Evolutionary conservation across 805 yeast genomes (phyloP), one percentile per base, ranked within the genome.

Genomic region (Kluyveromyces dobzhanskii): DNA sequence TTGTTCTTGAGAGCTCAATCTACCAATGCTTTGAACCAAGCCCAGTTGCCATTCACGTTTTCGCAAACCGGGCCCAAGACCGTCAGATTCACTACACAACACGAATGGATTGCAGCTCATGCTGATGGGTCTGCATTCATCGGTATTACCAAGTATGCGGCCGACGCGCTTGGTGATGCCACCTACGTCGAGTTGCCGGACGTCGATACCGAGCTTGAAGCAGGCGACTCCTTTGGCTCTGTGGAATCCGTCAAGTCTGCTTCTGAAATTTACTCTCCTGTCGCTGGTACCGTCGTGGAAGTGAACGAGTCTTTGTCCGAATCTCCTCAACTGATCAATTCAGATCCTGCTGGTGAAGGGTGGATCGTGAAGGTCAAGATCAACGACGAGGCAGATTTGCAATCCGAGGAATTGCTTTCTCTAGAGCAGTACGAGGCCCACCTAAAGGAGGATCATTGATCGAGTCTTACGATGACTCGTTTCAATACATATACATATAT

Each of bases 191-290:
- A 92, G 65, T 71, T 90, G 50, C 94, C 95, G 34, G 88, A 80
- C 49, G 74, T 73, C 29, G 84, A 80, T 30, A 73, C 70, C 30
- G 66, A 56, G 23, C 69, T 80, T 41, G 78, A 69, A 41, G 70
- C 71, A 35, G 94, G 94, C 37, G 97, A 86, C 46, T 69, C 90
- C 11, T 69, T 92, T 57, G 97, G 97, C 5, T 83, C 95, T 24
- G 94, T 92, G 30, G 98, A 92, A 65, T 76, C 87, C 31, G 98
- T 92, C 54, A 92, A 92, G 66, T 76, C 88, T 34, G 97, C 98
- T 19, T 75, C 85, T 48, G 98, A 92, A 57, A 81, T 92, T 46
- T 90, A 88, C 64, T 68, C 87, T 14, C 98, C 98, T 37, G 82
- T 86, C 21, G 64, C 71, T 12, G 96, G 95, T 36, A 80, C 73